Evolutionary conservation across 148 eudicot genomes (phyloP).

Genomic region (Pouteria glomerata): DNA sequence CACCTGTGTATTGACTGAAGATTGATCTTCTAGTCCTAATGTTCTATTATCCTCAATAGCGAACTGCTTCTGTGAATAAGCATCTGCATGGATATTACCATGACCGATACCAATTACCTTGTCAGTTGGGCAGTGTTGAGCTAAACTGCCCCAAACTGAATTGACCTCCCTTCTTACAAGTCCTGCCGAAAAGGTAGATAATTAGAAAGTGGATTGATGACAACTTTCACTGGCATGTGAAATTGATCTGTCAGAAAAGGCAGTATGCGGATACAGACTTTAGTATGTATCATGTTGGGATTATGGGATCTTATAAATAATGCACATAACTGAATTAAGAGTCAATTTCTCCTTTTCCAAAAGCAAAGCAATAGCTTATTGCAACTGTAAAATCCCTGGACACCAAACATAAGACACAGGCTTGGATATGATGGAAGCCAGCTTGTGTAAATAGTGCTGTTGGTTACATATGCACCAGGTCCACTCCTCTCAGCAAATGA

Average conservation of each 20-base stretch:
- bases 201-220: neutral
- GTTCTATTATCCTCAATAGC: constrained; percentile 6
- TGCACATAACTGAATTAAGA: neutral
- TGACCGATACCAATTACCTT: constrained; percentile 7
- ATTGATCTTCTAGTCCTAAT: constrained; percentile 14
- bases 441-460: neutral
- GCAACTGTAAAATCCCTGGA: neutral
- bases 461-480: neutral
- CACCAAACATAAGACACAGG: neutral
- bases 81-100: constrained; percentile 7
- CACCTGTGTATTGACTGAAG: constrained; percentile 12
- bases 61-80: constrained; percentile 13
- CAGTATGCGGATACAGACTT: neutral
- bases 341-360: neutral
- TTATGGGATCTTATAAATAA: neutral
- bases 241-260: neutral
- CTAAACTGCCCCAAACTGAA: constrained; percentile 12
- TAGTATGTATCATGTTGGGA: neutral
- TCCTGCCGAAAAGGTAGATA: constrained; percentile 18
- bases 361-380: neutral
- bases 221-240: neutral
- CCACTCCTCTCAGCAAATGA: neutral
- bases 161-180: constrained; percentile 21
- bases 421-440: neutral
- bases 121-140: constrained; percentile 10